Evolutionary conservation across 2,329 filamentous ascomycete genomes (phyloP).

Genomic region (Cladosporium sp.): DNA sequence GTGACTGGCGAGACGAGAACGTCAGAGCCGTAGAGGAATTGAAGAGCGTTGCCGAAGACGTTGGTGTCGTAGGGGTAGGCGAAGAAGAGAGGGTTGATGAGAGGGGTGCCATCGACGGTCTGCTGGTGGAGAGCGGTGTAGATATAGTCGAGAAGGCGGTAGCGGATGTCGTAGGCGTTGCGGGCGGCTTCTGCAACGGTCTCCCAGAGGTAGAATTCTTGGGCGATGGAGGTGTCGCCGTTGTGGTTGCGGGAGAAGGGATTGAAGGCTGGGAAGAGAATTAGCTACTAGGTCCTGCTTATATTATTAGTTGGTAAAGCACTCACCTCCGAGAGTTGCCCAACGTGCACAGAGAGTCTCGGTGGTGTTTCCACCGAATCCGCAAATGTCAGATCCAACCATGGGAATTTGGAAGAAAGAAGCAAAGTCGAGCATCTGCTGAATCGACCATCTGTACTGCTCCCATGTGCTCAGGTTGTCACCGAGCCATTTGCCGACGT

Average conservation of each 20-base stretch:
- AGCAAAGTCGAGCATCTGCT: slow-evolving; percentile 39
- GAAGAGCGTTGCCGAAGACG: slow-evolving; percentile 46
- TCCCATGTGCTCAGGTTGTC: slow-evolving; percentile 44
- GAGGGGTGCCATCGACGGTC: slow-evolving; percentile 55
- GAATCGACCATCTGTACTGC: slow-evolving; percentile 35
- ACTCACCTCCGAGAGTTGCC: slow-evolving; percentile 54
- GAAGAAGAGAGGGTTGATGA: slow-evolving; percentile 65
- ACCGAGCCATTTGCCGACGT: slow-evolving; percentile 55
- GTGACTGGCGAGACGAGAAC: slow-evolving; percentile 53
- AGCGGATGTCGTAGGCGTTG: slow-evolving; percentile 64
- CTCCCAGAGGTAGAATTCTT: slow-evolving; percentile 68
- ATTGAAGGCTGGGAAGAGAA: slow-evolving; percentile 50
- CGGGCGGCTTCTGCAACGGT: slow-evolving; percentile 57
- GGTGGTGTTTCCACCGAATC: slow-evolving; percentile 62
- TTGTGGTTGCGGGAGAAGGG: slow-evolving; percentile 73
- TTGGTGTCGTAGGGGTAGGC: slow-evolving; percentile 56
- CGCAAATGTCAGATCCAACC: slow-evolving; percentile 62
- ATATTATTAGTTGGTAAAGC: background rate
- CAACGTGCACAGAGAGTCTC: slow-evolving; percentile 67
- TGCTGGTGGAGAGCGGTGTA: slow-evolving; percentile 65
- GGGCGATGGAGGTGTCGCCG: slow-evolving; percentile 44
- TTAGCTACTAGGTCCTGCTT: background rate
- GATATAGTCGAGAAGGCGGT: slow-evolving; percentile 68
- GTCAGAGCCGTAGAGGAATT: slow-evolving; percentile 54
- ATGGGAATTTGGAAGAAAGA: slow-evolving; percentile 38